A percentile compares a stretch with the other conserved stretches of the same genome.
Conservation (phyloP, 2,329 filamentous ascomycete species). For the Volutella citrinella region DNA sequence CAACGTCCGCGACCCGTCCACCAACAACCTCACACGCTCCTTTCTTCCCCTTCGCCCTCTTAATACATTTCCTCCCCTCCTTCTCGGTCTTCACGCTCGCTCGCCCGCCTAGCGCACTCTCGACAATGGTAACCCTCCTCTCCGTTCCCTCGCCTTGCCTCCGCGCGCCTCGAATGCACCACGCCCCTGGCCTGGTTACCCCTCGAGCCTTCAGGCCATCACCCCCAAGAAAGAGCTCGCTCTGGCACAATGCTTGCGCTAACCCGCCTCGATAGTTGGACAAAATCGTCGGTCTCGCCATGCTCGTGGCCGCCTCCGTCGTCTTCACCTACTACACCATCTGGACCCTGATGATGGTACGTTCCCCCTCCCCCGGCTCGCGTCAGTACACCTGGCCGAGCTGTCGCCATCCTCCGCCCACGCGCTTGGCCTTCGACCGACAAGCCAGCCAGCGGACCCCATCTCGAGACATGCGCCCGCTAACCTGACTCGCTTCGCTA, state of each 20-base stretch:
- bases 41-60: too few relatives aligned
- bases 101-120: conserved; percentile 17
- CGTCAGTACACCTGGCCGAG: too few relatives aligned
- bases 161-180: too few relatives aligned
- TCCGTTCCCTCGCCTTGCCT: too few relatives aligned
- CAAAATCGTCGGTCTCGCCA: conserved; percentile 70
- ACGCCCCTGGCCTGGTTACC: too few relatives aligned
- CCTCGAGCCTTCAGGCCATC: too few relatives aligned
- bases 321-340: conserved; percentile 86
- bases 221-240: too few relatives aligned
- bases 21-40: too few relatives aligned
- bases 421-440: conserved; percentile 5
- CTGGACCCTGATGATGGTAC: conserved; percentile 96
- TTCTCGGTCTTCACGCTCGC: conserved; percentile 8
- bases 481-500: conserved; percentile 16
- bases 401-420: too few relatives aligned
- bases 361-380: conserved; percentile 20
- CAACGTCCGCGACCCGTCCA: conserved; percentile 15
- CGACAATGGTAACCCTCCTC: conserved; percentile 27
- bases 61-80: conserved; percentile 4
- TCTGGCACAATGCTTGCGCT: too few relatives aligned
- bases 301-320: conserved; percentile 63
- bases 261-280: conserved; percentile 71
- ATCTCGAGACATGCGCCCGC: conserved; percentile 3
- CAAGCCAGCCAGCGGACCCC: conserved; percentile 3